Conservation (phyloP, 306 rosid species). For the Erythrophleum fordii region DNA sequence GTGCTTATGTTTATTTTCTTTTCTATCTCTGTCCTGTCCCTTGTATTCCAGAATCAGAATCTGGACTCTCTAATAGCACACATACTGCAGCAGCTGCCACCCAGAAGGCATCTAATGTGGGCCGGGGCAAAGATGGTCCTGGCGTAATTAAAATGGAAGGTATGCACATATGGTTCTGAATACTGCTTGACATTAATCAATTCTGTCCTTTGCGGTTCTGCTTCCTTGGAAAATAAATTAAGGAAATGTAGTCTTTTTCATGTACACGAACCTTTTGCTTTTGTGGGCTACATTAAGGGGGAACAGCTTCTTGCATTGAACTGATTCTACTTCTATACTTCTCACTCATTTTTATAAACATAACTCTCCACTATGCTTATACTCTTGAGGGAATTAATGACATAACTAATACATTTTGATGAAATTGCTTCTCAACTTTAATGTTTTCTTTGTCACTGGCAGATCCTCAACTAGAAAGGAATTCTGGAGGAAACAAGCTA, state of each 20-base stretch:
- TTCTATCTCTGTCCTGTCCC: slow-evolving; percentile 39
- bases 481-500: slow-evolving; percentile 69
- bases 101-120: slow-evolving; percentile 66
- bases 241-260: slow-evolving; percentile 12
- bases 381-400: slow-evolving; percentile 28
- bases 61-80: slow-evolving; percentile 52
- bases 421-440: slow-evolving; percentile 20
- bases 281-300: slow-evolving; percentile 18
- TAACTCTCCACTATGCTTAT: not conserved
- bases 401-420: not conserved
- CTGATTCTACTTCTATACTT: not conserved
- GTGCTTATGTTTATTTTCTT: slow-evolving; percentile 11
- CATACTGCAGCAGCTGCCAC: slow-evolving; percentile 57
- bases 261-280: slow-evolving; percentile 11
- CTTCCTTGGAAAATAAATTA: slow-evolving; percentile 2
- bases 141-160: slow-evolving; percentile 81
- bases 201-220: slow-evolving; percentile 9
- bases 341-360: not conserved
- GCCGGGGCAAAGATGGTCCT: slow-evolving; percentile 68
- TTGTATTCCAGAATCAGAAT: slow-evolving; percentile 58
- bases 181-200: not conserved
- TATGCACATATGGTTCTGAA: slow-evolving; percentile 30
- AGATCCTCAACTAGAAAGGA: slow-evolving; percentile 77
- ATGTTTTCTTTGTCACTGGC: slow-evolving; percentile 33
- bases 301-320: slow-evolving; percentile 5